Conservation (phyloP, 495 filamentous ascomycete genomes). For the Parathielavia hyrcaniae region DNA sequence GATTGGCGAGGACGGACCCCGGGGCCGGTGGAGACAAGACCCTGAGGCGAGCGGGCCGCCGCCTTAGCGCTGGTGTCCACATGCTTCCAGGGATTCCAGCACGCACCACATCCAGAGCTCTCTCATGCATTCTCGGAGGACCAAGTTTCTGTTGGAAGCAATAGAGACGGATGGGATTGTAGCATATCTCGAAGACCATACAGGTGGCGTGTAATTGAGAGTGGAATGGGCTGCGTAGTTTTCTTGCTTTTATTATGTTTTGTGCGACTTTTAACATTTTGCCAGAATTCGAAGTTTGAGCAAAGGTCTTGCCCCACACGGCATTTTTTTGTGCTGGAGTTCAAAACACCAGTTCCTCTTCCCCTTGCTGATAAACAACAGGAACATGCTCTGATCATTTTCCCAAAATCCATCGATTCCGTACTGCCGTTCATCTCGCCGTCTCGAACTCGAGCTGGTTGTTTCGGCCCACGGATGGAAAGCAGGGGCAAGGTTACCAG, state of each 20-base stretch:
- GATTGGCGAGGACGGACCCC: not conserved
- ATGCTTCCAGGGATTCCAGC: not conserved
- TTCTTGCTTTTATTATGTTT: not conserved
- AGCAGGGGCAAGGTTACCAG: too few relatives aligned
- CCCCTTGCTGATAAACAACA: too few relatives aligned
- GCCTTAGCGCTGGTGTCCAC: conserved; percentile 1
- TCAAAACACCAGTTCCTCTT: too few relatives aligned
- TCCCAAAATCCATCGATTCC: too few relatives aligned
- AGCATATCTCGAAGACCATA: conserved; percentile 4
- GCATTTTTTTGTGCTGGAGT: too few relatives aligned
- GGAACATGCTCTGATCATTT: too few relatives aligned
- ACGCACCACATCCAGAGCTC: not conserved
- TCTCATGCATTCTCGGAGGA: not conserved
- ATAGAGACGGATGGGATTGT: not conserved
- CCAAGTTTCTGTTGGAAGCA: not conserved
- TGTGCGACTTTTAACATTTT: not conserved
- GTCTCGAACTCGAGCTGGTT: too few relatives aligned
- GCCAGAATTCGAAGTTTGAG: not conserved
- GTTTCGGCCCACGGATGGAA: too few relatives aligned
- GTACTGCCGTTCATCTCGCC: too few relatives aligned
- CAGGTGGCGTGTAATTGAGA: conserved; percentile 1
- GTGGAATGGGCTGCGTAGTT: not conserved
- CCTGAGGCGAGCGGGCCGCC: conserved; percentile 2
- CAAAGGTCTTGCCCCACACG: not conserved
- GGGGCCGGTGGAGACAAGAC: conserved; percentile 4